Conservation (phyloP, 768 basidiomycete species). For the Leucocoprinus leucothites region DNA sequence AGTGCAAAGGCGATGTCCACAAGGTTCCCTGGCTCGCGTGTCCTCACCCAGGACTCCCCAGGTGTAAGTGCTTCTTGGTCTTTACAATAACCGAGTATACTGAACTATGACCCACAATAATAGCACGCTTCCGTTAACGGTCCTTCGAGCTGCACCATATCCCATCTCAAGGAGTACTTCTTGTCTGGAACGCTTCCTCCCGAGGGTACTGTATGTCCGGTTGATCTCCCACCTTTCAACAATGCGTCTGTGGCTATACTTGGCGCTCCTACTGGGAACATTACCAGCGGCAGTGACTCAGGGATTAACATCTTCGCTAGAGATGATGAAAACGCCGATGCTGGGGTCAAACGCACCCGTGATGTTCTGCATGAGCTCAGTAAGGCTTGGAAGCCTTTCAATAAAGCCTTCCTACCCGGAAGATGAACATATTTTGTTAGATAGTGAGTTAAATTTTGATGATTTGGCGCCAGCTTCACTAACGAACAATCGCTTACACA, state of each 20-base stretch:
- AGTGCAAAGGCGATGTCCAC: conserved; percentile 38
- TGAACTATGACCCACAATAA: background rate
- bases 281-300: background rate
- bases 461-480: too few species aligned
- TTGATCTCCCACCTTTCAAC: conserved; percentile 26
- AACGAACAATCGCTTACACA: too few species aligned
- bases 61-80: conserved; percentile 27
- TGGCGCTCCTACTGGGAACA: background rate
- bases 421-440: too few species aligned
- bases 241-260: background rate
- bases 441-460: too few species aligned
- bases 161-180: conserved; percentile 37
- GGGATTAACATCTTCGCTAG: background rate
- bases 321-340: background rate
- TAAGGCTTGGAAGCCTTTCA: background rate
- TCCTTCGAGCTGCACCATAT: conserved; percentile 30
- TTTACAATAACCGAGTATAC: background rate
- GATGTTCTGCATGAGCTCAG: background rate
- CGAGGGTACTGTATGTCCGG: conserved; percentile 36
- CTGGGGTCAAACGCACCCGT: background rate
- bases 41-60: conserved; percentile 38
- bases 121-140: conserved; percentile 32
- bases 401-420: background rate
- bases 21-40: conserved; percentile 33
- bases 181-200: conserved; percentile 35